A percentile compares a stretch with the other conserved stretches of the same genome.
Evolutionary conservation across 352 stramenopile genomes (phyloP).

Genomic region (Globisporangium heterothallicum): DNA sequence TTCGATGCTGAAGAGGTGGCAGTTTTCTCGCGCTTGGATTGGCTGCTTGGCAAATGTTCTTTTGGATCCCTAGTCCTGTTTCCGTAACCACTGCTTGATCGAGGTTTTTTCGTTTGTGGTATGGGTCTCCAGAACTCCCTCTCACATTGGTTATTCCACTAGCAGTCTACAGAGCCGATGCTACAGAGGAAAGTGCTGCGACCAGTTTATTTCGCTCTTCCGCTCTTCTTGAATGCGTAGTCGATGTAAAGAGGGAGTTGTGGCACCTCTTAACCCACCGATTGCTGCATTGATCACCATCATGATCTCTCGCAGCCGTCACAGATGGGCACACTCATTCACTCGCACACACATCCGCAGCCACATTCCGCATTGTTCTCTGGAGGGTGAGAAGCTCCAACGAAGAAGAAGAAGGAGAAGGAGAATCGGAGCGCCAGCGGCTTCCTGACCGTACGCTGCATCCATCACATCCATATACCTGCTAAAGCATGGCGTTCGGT

Average conservation of each 20-base stretch:
- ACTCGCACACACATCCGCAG: not conserved
- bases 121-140: not conserved
- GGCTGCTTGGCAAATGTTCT: not conserved
- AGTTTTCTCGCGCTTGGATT: not conserved
- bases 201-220: too few relatives aligned
- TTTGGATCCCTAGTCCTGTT: not conserved
- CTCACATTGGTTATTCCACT: too few relatives aligned
- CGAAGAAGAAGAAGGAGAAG: not conserved
- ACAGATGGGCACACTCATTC: conserved; percentile 9
- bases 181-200: too few relatives aligned
- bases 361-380: not conserved
- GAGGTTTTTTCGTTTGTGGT: not conserved
- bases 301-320: conserved; percentile 1
- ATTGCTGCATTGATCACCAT: not conserved
- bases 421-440: too few relatives aligned
- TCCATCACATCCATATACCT: not conserved
- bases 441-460: too few relatives aligned
- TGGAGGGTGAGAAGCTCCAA: not conserved
- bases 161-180: too few relatives aligned
- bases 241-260: not conserved
- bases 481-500: not conserved
- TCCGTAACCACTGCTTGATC: not conserved
- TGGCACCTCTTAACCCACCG: too few relatives aligned
- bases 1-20: not conserved
- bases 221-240: too few relatives aligned